Evolutionary conservation across 2,329 filamentous ascomycete species (phyloP), one percentile per base, ranked within the genome.

Genomic region (Cladosporium halotolerans): DNA sequence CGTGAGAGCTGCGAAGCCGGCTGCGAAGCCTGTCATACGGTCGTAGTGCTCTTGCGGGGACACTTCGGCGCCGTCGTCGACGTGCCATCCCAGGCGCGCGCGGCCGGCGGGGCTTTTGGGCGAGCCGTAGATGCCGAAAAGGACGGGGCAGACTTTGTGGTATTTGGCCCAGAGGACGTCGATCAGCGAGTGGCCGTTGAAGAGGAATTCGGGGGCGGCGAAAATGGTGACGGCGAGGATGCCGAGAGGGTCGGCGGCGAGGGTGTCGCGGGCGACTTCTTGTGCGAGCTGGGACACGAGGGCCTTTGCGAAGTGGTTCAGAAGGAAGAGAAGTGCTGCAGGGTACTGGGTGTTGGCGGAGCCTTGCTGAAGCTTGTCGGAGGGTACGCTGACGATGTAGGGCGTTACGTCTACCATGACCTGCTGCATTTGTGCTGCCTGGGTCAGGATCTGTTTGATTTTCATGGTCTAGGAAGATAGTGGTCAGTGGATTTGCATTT

Each of bases 121-220:
- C 57, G 76, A 83, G 19, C 89, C 91, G 41, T 82, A 79, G 59
- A 91, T 82, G 14, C 92, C 92, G 67, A 95, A 97, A 0, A 99
- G 75, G 1, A 90, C 84, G 0, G 93, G 92, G 63, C 89, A 95
- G 3, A 82, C 77, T 13, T 87, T 77, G 55, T 90, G 83, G 63
- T 88, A 87, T 69, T 97, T 96, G 52, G 91, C 85, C 63, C 95
- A 85, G 31, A 97, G 76, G 55, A 97, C 88, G 66, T 95, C 88
- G 49, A 89, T 84, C 54, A 95, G 76, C 8, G 82, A 85, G 47
- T 84, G 79, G 77, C 83, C 87, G 51, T 79, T 75, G 64, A 88
- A 86, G 11, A 60, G 58, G 52, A 64, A 67, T 13, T 81, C 77
- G 14, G 81, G 76, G 49, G 80, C 77, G 1, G 87, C 85, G 66